Conservation (phyloP, 108 stramenopile genomes). For the Cylindrotheca fusiformis region DNA sequence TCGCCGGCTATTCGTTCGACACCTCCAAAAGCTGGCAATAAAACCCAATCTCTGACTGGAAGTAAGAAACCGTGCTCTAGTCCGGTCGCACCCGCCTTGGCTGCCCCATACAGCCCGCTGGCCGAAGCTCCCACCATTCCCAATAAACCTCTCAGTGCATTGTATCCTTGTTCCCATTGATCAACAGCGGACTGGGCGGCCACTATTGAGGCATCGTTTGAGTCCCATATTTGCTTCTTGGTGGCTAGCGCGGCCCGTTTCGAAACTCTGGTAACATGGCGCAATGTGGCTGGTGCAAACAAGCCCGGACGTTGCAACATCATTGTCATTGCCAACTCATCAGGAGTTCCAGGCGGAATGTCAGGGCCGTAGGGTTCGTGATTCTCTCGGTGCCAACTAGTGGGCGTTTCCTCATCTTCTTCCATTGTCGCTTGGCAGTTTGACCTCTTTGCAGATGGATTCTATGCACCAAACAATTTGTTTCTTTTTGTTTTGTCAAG, state of each 20-base stretch:
- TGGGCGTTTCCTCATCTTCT: no score
- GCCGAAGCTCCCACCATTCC: slow-evolving; percentile 32
- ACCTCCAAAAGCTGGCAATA: slow-evolving; percentile 57
- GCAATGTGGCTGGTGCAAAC: slow-evolving; percentile 20
- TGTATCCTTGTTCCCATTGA: slow-evolving; percentile 57
- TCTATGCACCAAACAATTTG: no score
- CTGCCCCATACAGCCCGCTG: slow-evolving; percentile 40
- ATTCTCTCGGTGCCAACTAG: no score
- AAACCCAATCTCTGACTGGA: slow-evolving; percentile 63
- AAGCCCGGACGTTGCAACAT: slow-evolving; percentile 10
- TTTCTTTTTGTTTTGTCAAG: no score
- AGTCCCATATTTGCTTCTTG: slow-evolving; percentile 65
- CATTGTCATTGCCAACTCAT: no score
- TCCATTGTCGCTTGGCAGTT: no score
- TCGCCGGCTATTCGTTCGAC: slow-evolving; percentile 36
- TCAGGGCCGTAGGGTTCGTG: no score
- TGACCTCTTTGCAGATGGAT: no score
- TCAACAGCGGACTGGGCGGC: slow-evolving; percentile 62
- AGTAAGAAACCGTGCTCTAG: slow-evolving; percentile 54
- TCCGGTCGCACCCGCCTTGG: slow-evolving; percentile 45
- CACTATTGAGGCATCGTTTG: slow-evolving; percentile 52
- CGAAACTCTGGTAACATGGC: slow-evolving; percentile 33
- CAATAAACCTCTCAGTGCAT: slow-evolving; percentile 30
- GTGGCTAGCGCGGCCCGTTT: slow-evolving; percentile 41
- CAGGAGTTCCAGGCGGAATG: slow-evolving; percentile 11